Conservation (phyloP, 1,284 basidiomycete genomes). For the Tilletiaria anomala region DNA sequence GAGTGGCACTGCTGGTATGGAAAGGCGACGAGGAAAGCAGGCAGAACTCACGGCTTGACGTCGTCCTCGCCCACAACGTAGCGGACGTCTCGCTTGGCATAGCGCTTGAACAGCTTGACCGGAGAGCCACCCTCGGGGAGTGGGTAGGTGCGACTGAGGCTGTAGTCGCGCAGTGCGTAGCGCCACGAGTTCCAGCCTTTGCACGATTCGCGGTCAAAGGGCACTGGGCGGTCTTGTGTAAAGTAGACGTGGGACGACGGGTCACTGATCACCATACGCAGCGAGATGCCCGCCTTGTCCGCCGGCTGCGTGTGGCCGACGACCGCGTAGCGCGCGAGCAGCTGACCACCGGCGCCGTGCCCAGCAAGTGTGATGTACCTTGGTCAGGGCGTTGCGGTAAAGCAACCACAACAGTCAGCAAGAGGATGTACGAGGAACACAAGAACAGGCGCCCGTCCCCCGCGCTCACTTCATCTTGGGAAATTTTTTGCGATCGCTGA, state of each 20-base stretch:
- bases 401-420: no score
- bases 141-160: no score
- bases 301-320: constrained; percentile 8
- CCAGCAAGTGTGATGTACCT: constrained; percentile 25
- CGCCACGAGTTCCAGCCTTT: constrained; percentile 17
- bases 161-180: constrained; percentile 13
- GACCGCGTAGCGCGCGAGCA: constrained; percentile 22
- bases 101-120: constrained; percentile 9
- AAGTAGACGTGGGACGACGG: constrained; percentile 24
- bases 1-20: no score
- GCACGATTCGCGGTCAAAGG: constrained; percentile 7
- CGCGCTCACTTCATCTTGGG: constrained; percentile 25
- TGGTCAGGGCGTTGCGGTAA: no score
- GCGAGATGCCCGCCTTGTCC: constrained; percentile 2
- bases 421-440: no score
- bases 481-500: constrained; percentile 7
- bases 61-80: constrained; percentile 18
- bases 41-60: neutral
- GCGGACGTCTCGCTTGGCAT: constrained; percentile 17
- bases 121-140: constrained; percentile 2
- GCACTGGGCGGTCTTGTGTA: constrained; percentile 18
- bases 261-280: constrained; percentile 23
- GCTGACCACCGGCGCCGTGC: constrained; percentile 28
- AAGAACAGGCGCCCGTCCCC: no score
- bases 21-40: no score